Evolutionary conservation across 768 basidiomycete species (phyloP).

Genomic region (Boletus subparvulus): DNA sequence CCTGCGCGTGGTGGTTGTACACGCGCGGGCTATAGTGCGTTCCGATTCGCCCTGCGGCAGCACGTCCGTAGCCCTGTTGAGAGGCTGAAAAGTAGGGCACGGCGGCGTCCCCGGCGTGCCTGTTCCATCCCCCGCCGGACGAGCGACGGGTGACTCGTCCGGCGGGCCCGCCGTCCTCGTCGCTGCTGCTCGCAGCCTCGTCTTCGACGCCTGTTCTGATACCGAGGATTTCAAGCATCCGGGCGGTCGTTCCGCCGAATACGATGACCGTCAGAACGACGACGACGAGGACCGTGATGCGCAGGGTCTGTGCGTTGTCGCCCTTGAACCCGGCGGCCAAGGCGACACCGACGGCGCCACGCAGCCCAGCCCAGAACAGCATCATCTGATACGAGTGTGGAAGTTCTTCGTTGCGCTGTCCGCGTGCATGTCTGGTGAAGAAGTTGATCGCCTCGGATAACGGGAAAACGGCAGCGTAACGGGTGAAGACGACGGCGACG

Average conservation of each 20-base stretch:
- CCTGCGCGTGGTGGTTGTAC: conserved; percentile 64
- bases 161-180: conserved; percentile 44
- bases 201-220: conserved; percentile 95
- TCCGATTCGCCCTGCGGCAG: conserved; percentile 48
- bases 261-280: conserved; percentile 93
- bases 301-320: conserved; percentile 84
- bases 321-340: conserved; percentile 95
- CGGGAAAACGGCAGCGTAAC: conserved; percentile 95
- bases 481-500: conserved; percentile 90
- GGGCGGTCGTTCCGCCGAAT: conserved; percentile 95
- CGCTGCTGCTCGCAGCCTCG: conserved; percentile 62
- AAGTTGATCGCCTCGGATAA: conserved; percentile 94
- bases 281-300: conserved; percentile 92
- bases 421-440: conserved; percentile 79
- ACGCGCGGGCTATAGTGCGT: conserved; percentile 51
- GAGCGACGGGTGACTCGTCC: conserved; percentile 32
- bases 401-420: conserved; percentile 85
- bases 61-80: conserved; percentile 29
- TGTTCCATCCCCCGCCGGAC: conserved; percentile 39
- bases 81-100: conserved; percentile 35
- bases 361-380: conserved; percentile 97
- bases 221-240: conserved; percentile 97
- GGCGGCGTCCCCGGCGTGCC: conserved; percentile 46
- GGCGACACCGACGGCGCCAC: conserved; percentile 97
- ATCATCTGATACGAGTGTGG: conserved; percentile 99